These are phyloP conservation scores for Fonsecaea erecta DNA, from an alignment of 2,329 filamentous ascomycete species.

Conservation along the genomic window DNA sequence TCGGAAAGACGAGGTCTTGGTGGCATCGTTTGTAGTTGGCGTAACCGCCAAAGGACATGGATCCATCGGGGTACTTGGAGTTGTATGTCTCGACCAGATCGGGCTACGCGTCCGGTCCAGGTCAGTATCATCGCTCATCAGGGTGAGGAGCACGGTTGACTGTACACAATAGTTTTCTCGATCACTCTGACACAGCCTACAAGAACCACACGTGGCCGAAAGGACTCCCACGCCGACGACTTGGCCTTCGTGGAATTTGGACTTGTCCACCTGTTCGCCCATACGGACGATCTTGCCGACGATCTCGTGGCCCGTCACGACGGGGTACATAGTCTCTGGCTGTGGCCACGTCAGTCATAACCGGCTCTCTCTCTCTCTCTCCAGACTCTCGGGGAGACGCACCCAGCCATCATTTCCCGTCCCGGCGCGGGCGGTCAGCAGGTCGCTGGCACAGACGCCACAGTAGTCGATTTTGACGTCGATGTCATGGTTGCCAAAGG, in stretches of 20 bases:
- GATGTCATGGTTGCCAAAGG: constrained; percentile 63
- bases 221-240: constrained; percentile 68
- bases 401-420: constrained; percentile 42
- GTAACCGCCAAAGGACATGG: constrained; percentile 70
- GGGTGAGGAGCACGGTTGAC: too few relatives aligned
- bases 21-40: constrained; percentile 60
- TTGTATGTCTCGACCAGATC: constrained; percentile 62
- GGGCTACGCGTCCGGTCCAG: constrained; percentile 38
- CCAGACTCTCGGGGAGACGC: too few relatives aligned
- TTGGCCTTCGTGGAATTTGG: constrained; percentile 61
- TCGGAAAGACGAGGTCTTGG: constrained; percentile 44
- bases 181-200: constrained; percentile 57
- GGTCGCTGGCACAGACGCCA: constrained; percentile 67
- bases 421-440: constrained; percentile 45
- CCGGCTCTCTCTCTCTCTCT: too few relatives aligned
- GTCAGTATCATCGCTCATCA: neutral
- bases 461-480: constrained; percentile 70
- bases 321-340: constrained; percentile 40
- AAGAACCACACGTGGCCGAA: constrained; percentile 60
- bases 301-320: constrained; percentile 69
- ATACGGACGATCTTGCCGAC: constrained; percentile 63
- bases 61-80: constrained; percentile 62
- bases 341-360: neutral
- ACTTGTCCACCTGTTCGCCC: constrained; percentile 49
- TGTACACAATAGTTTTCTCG: constrained; percentile 46